Base-by-base conservation (phyloP, 1,139 yeast species). In the Pichia sp. region DNA sequence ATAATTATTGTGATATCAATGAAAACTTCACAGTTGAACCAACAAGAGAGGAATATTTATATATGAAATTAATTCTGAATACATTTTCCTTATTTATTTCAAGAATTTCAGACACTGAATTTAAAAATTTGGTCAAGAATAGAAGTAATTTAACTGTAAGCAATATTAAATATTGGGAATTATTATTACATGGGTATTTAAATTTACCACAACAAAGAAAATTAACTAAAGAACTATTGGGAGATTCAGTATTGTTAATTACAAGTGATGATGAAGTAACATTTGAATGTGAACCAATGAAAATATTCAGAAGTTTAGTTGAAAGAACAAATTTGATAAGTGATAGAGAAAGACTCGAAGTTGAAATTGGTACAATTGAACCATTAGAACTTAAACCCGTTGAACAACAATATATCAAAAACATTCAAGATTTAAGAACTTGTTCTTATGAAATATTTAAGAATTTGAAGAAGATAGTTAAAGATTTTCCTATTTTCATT, bases 371-470 rank as follows among this genome's bases (percentile, higher is more conserved):
- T 24, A 42, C 33, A 40, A 39, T 53, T 16, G 73, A 69, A 31
- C 96, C 97, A 1, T 86, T 92, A 50, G 84, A 82, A 53, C 89
- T 85, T 53, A 76, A 80, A 2, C 81, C 76, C 22, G 89, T 92
- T 0, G 74, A 94, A 23, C 64, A 68, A 1, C 70, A 73, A 36
- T 92, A 87, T 60, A 82, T 92, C 34, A 66, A 71, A 38, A 90
- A 92, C 55, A 70, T 94, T 59, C 86, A 86, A 66, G 69, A 70
- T 33, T 66, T 94, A 46, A 74, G 98, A 59, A 95, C 86, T 54
- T 70, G 73, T 39, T 70, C 87, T 0, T 76, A 85, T 20, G 78
- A 78, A 45, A 67, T 85, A 11, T 65, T 80, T 49, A 69, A 69
- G 42, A 68, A 74, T 9, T 58, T 83, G 6, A 52, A 50, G 1